Conservation (phyloP, 805 yeast genomes). For the Nakazawaea ambrosiae region DNA sequence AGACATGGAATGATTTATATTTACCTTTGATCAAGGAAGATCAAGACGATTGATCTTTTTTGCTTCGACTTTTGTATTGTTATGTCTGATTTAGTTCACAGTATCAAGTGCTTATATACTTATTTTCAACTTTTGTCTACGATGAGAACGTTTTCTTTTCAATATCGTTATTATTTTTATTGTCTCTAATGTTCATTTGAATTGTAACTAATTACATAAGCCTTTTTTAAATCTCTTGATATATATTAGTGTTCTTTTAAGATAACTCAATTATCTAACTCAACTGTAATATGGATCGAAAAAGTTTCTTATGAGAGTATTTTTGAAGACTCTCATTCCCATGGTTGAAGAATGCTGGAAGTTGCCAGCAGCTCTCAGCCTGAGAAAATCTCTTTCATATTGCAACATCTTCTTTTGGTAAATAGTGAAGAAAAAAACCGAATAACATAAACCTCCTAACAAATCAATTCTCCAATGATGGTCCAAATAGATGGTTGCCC, state of each 20-base stretch:
- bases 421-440: constrained; percentile 34
- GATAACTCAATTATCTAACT: neutral
- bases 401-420: constrained; percentile 27
- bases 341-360: constrained; percentile 38
- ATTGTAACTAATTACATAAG: too few species aligned
- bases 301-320: constrained; percentile 38
- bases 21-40: constrained; percentile 34
- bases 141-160: neutral
- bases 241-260: too few species aligned
- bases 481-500: constrained; percentile 69
- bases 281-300: constrained; percentile 37
- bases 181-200: neutral
- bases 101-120: neutral
- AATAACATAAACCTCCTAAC: constrained; percentile 47
- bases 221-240: neutral
- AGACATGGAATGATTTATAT: constrained; percentile 53
- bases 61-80: too few species aligned
- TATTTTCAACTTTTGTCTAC: neutral
- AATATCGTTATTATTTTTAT: neutral
- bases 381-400: constrained; percentile 29
- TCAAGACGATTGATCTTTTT: constrained; percentile 26
- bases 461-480: constrained; percentile 68
- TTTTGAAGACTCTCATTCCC: constrained; percentile 61
- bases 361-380: constrained; percentile 31
- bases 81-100: neutral